These are phyloP conservation scores for Daldinia grandis DNA, from an alignment of 495 filamentous ascomycete species.

Conservation along the genomic window DNA sequence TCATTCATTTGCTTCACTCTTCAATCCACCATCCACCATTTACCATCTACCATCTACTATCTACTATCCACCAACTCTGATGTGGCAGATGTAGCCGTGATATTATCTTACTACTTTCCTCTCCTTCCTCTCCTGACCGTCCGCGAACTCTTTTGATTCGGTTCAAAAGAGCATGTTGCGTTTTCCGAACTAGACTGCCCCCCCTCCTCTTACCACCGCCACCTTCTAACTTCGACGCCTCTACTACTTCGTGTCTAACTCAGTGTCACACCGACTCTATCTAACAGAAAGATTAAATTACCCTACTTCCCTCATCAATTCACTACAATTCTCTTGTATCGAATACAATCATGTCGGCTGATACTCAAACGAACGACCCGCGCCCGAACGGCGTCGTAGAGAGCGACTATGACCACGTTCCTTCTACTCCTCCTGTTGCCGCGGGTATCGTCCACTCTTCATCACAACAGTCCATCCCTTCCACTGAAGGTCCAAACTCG, in stretches of 20 bases:
- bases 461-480: conserved; percentile 56
- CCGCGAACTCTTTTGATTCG: conserved; percentile 22
- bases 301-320: background rate
- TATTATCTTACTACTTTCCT: background rate
- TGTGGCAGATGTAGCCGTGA: conserved; percentile 31
- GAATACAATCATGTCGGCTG: conserved; percentile 38
- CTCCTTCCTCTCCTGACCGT: background rate
- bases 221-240: conserved; percentile 1
- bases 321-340: background rate
- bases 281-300: background rate
- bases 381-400: conserved; percentile 41
- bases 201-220: background rate
- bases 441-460: conserved; percentile 38
- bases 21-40: background rate
- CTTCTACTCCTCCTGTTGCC: conserved; percentile 52
- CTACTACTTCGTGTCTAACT: conserved; percentile 16
- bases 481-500: conserved; percentile 54
- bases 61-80: conserved; percentile 19
- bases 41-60: too few relatives aligned
- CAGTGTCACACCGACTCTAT: background rate
- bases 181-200: conserved; percentile 12
- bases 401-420: conserved; percentile 48
- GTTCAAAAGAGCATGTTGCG: conserved; percentile 22
- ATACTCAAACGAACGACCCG: conserved; percentile 30
- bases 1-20: conserved; percentile 1